A percentile compares a stretch with the other conserved stretches of the same genome.
These are phyloP conservation scores for Lasiosphaeria ovina DNA, from an alignment of 495 filamentous ascomycete species.

Conservation along the genomic window DNA sequence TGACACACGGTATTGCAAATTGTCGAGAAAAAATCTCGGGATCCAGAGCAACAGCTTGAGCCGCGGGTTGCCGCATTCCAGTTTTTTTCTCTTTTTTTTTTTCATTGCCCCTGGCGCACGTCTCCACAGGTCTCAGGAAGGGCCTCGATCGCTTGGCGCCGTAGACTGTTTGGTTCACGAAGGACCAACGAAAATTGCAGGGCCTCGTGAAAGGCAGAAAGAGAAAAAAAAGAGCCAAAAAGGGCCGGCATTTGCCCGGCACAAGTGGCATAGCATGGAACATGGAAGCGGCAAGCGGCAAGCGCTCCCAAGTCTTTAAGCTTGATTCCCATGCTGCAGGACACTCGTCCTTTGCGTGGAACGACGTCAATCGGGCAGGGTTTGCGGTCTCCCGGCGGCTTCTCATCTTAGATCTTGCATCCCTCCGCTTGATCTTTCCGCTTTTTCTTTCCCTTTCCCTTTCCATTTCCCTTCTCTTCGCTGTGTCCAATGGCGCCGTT, in stretches of 20 bases:
- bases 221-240: not conserved
- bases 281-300: not conserved
- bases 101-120: not conserved
- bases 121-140: not conserved
- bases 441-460: too few species aligned
- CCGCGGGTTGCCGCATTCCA: not conserved
- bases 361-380: not conserved
- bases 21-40: not conserved
- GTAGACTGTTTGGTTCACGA: not conserved
- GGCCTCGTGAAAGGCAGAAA: too few species aligned
- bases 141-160: not conserved
- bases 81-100: not conserved
- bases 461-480: not conserved
- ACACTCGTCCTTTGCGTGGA: not conserved
- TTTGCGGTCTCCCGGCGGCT: not conserved
- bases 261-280: not conserved
- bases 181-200: not conserved
- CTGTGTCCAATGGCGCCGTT: not conserved
- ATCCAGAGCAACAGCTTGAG: not conserved
- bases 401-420: constrained; percentile 1
- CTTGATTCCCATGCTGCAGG: not conserved
- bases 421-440: not conserved
- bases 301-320: not conserved
- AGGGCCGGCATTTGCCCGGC: constrained; percentile 1
- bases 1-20: not conserved